Base-by-base conservation (phyloP, 208 protist genomes). In the Acanthamoeba rhysodes region DNA sequence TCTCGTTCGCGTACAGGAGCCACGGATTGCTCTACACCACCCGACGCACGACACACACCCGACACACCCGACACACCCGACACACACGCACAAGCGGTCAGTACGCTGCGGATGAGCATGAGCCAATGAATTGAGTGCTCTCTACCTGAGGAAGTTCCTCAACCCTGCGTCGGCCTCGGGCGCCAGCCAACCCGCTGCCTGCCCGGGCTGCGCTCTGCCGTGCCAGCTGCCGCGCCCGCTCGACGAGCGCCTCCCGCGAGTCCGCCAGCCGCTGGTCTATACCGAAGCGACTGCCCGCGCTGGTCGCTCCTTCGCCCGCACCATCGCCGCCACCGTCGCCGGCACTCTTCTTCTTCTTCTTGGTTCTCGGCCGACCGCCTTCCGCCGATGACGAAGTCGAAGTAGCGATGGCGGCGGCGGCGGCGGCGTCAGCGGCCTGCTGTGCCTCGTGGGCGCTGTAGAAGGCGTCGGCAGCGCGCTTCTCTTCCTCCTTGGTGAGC, bases 11-110 rank as follows among this genome's bases (percentile, higher is more conserved):
- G 70, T 80, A 80, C 70, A 80, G 9, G 1, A 80, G 70, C 70
- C 70, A 80, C 70, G 70, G 70, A 45, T 80, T 80, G 70, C 18
- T 80, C 70, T 80, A 80, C 37, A 48, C 41, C 41, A 45, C 41
- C 3, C 41, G 41, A 45, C 41, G 4, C 37, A 4, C 1, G 2
- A 41, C 37, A 45, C 41, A 45, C 5, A 45, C 37, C 2, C 2
- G 41, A 5, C 34, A 50, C 70, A 29, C 22, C 48, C 32, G 32
- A 45, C 41, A 45, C 41, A 45, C n/a, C n/a, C 5, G 41, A 5
- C 34, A 80, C 70, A 29, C 22, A 80, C 32, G 32, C 48, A 80
- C 32, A 80, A 0, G 18, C 16, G 6, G 22, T 45, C 6, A 45
- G 0, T 34, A 9, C 66, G 6, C 10, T n/a, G 66, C 12, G 2